Base-by-base conservation (phyloP, 768 basidiomycete species). In the Lactifluus volemus region DNA sequence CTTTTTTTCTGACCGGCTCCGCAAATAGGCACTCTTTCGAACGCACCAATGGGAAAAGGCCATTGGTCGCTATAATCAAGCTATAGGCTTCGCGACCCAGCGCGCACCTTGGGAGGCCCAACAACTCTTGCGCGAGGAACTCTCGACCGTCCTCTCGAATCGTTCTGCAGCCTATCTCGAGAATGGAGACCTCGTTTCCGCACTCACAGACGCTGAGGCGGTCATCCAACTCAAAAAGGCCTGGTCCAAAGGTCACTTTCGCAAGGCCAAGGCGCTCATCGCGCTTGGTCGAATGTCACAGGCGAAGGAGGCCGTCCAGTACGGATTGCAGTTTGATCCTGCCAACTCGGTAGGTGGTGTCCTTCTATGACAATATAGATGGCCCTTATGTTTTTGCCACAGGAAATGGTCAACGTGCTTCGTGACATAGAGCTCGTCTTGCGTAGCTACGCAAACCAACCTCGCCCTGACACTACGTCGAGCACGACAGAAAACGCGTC, bases 211-310 rank as follows among this genome's bases (percentile, higher is more conserved):
- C 69, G 94, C 97, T 0, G 94, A 98, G 59, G 85, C 86, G 2
- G 93, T 98, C 68, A 86, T 97, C 45, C 73, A 82, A 64, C 75
- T 97, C 54, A 89, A 92, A 68, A 79, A 85, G 58, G 85, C 84
- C 49, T 98, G 96, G 95, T 83, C 89, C 68, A 99, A 98, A 70
- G 97, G 94, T 0, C 91, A 98, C 72, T 97, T 97, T 78, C 81
- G 97, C 60, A 94, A 89, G 70, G 89, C 92, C 2, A 92, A 92
- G 70, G 92, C 96, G 0, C 76, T 99, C 47, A 76, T 89, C 2
- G 92, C 82, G 21, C 77, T 99, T 53, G 79, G 78, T 3, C 74
- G 78, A 49, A 73, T 83, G 58, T 74, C 84, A 47, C 94, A 96
- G 47, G 94, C 94, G 9, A 81, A 83, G 65, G 89, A 92, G 49